Evolutionary conservation across 495 filamentous ascomycete species (phyloP).

Genomic region (Hyaloscypha variabilis): DNA sequence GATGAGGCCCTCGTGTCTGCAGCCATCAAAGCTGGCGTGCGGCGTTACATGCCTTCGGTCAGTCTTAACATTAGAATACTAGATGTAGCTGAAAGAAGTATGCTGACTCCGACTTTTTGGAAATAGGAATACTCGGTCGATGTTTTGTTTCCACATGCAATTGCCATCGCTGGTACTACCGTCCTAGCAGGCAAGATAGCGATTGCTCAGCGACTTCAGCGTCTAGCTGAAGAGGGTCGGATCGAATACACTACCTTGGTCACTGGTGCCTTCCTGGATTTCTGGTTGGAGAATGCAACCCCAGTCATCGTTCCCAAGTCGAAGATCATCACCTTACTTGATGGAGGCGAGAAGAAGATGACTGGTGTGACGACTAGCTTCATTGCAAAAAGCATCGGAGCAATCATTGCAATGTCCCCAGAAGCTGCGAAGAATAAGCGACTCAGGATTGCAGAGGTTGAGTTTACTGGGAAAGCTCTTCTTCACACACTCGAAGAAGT

Average conservation of each 20-base stretch:
- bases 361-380: conserved; percentile 6
- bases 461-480: neutral
- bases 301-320: neutral
- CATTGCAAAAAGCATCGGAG: neutral
- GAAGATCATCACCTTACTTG: conserved; percentile 1
- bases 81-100: no score
- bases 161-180: neutral
- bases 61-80: no score
- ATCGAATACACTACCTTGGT: conserved; percentile 12
- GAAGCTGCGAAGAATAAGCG: conserved; percentile 5
- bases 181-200: conserved; percentile 1
- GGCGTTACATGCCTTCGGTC: conserved; percentile 6
- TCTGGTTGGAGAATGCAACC: conserved; percentile 1
- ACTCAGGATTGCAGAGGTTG: conserved; percentile 4
- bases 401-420: neutral
- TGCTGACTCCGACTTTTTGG: no score
- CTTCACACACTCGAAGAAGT: neutral
- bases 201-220: neutral
- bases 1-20: neutral
- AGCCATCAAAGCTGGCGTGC: conserved; percentile 1
- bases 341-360: conserved; percentile 9
- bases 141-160: conserved; percentile 1
- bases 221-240: neutral
- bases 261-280: conserved; percentile 2
- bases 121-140: conserved; percentile 12